Evolutionary conservation across 2,329 filamentous ascomycete genomes (phyloP).

Genomic region (Talaromyces atroroseus): DNA sequence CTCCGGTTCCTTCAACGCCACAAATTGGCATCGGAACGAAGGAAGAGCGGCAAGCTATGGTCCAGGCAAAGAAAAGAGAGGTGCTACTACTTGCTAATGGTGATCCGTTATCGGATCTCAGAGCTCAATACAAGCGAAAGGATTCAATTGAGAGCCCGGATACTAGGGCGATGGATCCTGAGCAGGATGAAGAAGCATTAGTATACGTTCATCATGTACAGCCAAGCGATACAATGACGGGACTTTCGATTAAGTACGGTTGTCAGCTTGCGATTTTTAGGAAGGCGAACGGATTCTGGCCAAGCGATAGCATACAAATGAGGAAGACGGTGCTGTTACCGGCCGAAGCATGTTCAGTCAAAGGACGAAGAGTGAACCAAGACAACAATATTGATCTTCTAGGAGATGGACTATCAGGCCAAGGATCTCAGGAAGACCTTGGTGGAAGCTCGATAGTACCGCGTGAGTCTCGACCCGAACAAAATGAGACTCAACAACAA

Average conservation of each 20-base stretch:
- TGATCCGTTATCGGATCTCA: slow-evolving; percentile 30
- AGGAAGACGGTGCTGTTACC: slow-evolving; percentile 77
- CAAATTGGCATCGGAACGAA: slow-evolving; percentile 35
- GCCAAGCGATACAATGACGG: slow-evolving; percentile 79
- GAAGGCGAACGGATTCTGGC: slow-evolving; percentile 90
- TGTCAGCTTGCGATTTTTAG: slow-evolving; percentile 78
- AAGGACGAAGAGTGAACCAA: slow-evolving; percentile 56
- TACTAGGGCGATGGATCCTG: slow-evolving; percentile 27
- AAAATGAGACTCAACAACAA: neutral
- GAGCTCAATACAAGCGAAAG: slow-evolving; percentile 41
- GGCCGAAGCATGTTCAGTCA: slow-evolving; percentile 81
- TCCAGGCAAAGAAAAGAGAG: slow-evolving; percentile 46
- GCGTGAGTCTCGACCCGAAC: slow-evolving; percentile 8
- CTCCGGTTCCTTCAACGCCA: slow-evolving; percentile 26
- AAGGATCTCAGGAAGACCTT: slow-evolving; percentile 26
- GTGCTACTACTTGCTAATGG: slow-evolving; percentile 40
- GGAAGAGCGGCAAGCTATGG: slow-evolving; percentile 41
- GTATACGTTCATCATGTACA: slow-evolving; percentile 87
- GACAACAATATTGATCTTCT: slow-evolving; percentile 24
- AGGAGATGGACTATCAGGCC: slow-evolving; percentile 16
- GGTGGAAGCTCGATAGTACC: slow-evolving; percentile 32
- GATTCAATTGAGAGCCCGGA: slow-evolving; percentile 36
- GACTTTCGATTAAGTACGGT: slow-evolving; percentile 83
- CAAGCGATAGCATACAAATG: slow-evolving; percentile 81
- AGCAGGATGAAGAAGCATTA: slow-evolving; percentile 66